Percentiles rank a stretch among this genome's conserved stretches.
Evolutionary conservation across 805 yeast species (phyloP).

Genomic region (Metschnikowia baotianmanensis): DNA sequence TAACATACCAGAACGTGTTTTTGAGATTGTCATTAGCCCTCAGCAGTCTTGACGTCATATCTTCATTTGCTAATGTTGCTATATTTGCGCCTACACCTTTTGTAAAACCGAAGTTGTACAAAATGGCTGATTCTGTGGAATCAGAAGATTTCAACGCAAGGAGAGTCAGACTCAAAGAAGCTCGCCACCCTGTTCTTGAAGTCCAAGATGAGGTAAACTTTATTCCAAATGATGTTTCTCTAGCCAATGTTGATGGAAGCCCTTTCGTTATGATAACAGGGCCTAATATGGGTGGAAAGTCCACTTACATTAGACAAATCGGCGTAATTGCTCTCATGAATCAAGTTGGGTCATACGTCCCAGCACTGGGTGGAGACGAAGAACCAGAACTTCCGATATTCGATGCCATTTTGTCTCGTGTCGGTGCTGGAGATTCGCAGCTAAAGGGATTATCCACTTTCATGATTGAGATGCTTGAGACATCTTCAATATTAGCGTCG

Average conservation of each 20-base stretch:
- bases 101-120: constrained; percentile 67
- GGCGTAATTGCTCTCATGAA: constrained; percentile 87
- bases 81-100: constrained; percentile 78
- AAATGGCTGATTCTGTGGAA: constrained; percentile 37
- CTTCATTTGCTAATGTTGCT: constrained; percentile 80
- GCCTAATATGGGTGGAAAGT: constrained; percentile 97
- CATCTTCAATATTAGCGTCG: constrained; percentile 78
- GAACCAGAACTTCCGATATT: constrained; percentile 75
- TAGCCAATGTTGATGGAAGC: constrained; percentile 45
- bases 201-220: constrained; percentile 88
- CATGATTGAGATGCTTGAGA: constrained; percentile 95
- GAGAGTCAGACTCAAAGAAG: constrained; percentile 56
- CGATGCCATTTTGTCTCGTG: constrained; percentile 91
- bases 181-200: constrained; percentile 94
- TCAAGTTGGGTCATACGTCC: constrained; percentile 88
- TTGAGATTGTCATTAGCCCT: constrained; percentile 62
- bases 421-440: constrained; percentile 99
- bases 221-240: constrained; percentile 83
- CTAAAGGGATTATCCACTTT: constrained; percentile 95
- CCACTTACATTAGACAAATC: constrained; percentile 85
- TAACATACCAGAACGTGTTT: constrained; percentile 78
- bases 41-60: constrained; percentile 78
- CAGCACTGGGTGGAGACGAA: constrained; percentile 49
- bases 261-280: constrained; percentile 89
- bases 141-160: constrained; percentile 35